These are phyloP conservation scores for Angophora floribunda DNA, from an alignment of 345 rosid species.

Conservation along the genomic window DNA sequence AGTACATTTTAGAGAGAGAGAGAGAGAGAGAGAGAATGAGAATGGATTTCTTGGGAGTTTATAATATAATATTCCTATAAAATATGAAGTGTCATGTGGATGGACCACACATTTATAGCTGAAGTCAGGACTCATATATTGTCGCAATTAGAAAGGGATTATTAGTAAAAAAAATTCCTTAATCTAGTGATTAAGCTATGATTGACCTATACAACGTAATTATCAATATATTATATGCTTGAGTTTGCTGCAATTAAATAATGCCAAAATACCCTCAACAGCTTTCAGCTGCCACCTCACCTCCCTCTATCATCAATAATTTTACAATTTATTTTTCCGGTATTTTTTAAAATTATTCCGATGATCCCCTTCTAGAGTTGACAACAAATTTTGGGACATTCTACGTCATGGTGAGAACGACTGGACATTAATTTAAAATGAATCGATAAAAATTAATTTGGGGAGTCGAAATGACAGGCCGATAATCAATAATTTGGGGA, in stretches of 20 bases:
- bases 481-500: not conserved
- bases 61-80: not conserved
- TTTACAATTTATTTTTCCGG: not conserved
- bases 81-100: not conserved
- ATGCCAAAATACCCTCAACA: not conserved
- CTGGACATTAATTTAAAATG: not conserved
- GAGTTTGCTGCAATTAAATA: not conserved
- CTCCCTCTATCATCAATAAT: not conserved
- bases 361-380: not conserved
- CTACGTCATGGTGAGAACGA: not conserved
- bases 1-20: not conserved
- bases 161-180: not conserved
- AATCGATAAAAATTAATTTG: not conserved
- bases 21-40: not conserved
- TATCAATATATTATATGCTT: not conserved
- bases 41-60: not conserved
- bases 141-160: not conserved
- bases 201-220: not conserved
- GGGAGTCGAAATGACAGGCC: not conserved
- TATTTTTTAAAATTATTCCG: not conserved
- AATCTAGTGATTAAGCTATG: not conserved
- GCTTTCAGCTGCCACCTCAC: not conserved
- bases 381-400: not conserved
- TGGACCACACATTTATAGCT: not conserved
- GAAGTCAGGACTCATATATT: not conserved